Conservation (phyloP, 495 filamentous ascomycete genomes). For the Penicillium pancosmium region DNA sequence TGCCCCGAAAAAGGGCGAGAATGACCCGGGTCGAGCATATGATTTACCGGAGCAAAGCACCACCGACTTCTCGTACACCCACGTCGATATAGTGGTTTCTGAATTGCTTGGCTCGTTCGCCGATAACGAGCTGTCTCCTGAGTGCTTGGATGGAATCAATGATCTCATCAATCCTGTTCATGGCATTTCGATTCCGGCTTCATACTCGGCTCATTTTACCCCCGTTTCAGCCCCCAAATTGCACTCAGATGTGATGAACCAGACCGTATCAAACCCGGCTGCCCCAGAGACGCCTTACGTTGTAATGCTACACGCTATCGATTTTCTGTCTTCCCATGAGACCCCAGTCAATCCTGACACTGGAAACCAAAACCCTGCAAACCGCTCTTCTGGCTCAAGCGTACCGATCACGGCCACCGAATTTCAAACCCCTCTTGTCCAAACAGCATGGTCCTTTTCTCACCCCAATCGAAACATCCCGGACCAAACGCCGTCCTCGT, state of each 20-base stretch:
- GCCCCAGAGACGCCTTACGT: slow-evolving; percentile 87
- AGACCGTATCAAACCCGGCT: slow-evolving; percentile 61
- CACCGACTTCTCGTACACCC: slow-evolving; percentile 44
- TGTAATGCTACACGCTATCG: slow-evolving; percentile 85
- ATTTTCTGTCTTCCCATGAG: slow-evolving; percentile 66
- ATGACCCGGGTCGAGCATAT: slow-evolving; percentile 17
- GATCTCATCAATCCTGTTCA: slow-evolving; percentile 74
- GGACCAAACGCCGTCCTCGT: slow-evolving; percentile 32
- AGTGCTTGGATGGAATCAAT: slow-evolving; percentile 89
- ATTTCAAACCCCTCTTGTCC: slow-evolving; percentile 38
- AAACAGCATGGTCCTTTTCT: slow-evolving; percentile 53
- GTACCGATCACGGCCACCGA: slow-evolving; percentile 35
- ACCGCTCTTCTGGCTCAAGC: slow-evolving; percentile 35
- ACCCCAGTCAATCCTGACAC: slow-evolving; percentile 17
- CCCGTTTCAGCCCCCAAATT: slow-evolving; percentile 90
- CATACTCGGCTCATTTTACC: slow-evolving; percentile 88
- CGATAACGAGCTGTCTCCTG: slow-evolving; percentile 87
- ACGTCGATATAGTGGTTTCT: slow-evolving; percentile 90
- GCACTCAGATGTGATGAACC: slow-evolving; percentile 72
- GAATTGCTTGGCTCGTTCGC: slow-evolving; percentile 93
- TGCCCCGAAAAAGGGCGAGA: slow-evolving; percentile 24
- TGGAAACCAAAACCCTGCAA: slow-evolving; percentile 16
- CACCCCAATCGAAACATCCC: slow-evolving; percentile 49
- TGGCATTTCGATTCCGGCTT: slow-evolving; percentile 90
- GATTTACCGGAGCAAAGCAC: slow-evolving; percentile 10